Conservation (phyloP, 2,329 filamentous ascomycete genomes). For the Atkinsonella hypoxylon region DNA sequence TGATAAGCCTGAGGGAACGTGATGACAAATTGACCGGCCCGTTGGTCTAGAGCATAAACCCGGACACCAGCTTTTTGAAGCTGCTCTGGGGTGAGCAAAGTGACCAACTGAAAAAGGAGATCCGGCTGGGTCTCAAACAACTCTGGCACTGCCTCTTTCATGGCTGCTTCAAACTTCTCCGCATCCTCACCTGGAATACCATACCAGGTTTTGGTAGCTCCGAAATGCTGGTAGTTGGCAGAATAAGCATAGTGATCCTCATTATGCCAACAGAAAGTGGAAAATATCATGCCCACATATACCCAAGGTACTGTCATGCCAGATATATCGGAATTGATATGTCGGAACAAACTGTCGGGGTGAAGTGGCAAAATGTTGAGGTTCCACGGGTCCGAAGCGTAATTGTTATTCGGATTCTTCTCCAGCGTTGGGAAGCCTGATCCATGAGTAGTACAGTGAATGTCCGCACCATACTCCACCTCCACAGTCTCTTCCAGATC, state of each 20-base stretch:
- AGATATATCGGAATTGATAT: conserved; percentile 97
- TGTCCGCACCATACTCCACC: conserved; percentile 95
- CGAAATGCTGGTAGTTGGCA: conserved; percentile 96
- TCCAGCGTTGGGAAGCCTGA: conserved; percentile 95
- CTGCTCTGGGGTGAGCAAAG: conserved; percentile 83
- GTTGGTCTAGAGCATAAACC: conserved; percentile 90
- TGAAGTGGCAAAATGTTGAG: conserved; percentile 85
- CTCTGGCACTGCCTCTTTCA: conserved; percentile 90
- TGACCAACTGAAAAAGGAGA: conserved; percentile 93
- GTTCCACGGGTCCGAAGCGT: conserved; percentile 90
- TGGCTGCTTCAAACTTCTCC: conserved; percentile 88
- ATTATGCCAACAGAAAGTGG: conserved; percentile 98
- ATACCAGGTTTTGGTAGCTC: conserved; percentile 98
- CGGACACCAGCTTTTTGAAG: conserved; percentile 84
- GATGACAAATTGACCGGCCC: conserved; percentile 89
- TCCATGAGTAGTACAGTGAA: conserved; percentile 94
- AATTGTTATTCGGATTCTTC: conserved; percentile 74
- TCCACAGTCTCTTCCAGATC: conserved; percentile 92
- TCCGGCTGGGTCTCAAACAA: conserved; percentile 96
- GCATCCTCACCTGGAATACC: conserved; percentile 90
- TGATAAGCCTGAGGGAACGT: conserved; percentile 97
- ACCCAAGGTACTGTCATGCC: conserved; percentile 99
- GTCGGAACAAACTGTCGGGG: conserved; percentile 82
- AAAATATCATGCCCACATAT: conserved; percentile 99
- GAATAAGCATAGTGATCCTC: conserved; percentile 98